These are phyloP conservation scores for Alternaria infectoria DNA, from an alignment of 2,329 filamentous ascomycete species.

Conservation along the genomic window DNA sequence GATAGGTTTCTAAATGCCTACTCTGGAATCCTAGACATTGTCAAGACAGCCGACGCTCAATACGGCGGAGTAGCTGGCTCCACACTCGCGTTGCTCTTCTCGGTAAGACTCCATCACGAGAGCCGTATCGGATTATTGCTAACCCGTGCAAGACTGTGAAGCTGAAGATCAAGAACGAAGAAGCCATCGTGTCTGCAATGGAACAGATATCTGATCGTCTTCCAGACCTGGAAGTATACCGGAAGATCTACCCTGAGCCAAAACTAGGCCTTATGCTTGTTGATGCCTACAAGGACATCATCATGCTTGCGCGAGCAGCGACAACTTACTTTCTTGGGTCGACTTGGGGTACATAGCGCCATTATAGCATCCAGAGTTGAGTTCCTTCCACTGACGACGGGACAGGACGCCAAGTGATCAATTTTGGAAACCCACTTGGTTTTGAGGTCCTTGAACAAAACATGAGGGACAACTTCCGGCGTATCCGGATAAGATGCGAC, in stretches of 20 bases:
- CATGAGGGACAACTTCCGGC: neutral
- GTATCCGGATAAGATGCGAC: neutral
- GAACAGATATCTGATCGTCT: slow-evolving; percentile 10
- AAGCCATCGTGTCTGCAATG: slow-evolving; percentile 5
- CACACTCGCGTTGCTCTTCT: neutral
- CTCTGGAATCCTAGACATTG: neutral
- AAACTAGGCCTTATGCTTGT: slow-evolving; percentile 1
- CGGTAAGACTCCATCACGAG: neutral
- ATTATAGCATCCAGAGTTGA: neutral
- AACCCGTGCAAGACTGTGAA: slow-evolving; percentile 6
- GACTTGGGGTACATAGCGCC: slow-evolving; percentile 1
- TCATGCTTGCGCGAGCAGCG: slow-evolving; percentile 9
- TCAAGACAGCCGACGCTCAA: neutral
- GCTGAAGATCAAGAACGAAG: slow-evolving; percentile 12
- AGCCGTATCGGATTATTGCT: neutral
- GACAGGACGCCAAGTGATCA: neutral
- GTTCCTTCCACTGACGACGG: neutral
- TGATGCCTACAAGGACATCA: slow-evolving; percentile 11
- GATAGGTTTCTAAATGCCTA: neutral
- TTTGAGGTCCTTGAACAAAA: neutral
- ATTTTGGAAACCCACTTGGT: neutral
- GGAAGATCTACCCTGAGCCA: slow-evolving; percentile 8
- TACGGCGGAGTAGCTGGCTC: neutral
- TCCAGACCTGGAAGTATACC: slow-evolving; percentile 7
- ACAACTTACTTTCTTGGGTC: slow-evolving; percentile 6